phyloP scores from a whole-genome alignment of 768 basidiomycete species.

The Agaricus subrufescens region DNA sequence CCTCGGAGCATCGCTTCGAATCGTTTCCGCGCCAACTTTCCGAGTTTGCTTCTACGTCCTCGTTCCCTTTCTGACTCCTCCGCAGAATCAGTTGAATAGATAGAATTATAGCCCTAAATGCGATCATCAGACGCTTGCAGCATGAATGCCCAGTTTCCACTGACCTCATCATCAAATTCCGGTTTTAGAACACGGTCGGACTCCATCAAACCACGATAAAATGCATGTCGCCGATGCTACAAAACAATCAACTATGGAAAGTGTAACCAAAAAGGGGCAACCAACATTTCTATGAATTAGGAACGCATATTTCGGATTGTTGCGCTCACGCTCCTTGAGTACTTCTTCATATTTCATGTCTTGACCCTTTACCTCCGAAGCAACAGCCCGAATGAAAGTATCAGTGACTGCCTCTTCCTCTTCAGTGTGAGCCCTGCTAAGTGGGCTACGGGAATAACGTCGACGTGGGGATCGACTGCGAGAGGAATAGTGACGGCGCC shows the following conservation, averaged over 20 bases:
- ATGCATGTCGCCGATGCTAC: conserved; percentile 69
- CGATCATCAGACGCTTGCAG: not conserved
- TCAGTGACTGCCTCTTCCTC: conserved; percentile 75
- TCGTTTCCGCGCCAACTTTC: conserved; percentile 72
- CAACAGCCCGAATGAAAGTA: conserved; percentile 83
- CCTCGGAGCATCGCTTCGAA: conserved; percentile 91
- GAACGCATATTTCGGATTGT: conserved; percentile 82
- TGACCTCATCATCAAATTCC: conserved; percentile 80
- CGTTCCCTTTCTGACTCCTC: conserved; percentile 92
- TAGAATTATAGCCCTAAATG: conserved; percentile 74
- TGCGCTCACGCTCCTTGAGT: conserved; percentile 69
- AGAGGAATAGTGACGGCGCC: conserved; percentile 25
- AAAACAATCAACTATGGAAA: conserved; percentile 4
- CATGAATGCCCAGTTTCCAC: conserved; percentile 8
- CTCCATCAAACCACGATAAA: conserved; percentile 65
- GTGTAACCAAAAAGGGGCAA: conserved; percentile 3
- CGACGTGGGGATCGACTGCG: conserved; percentile 45
- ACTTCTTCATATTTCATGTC: conserved; percentile 72
- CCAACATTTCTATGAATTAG: conserved; percentile 54
- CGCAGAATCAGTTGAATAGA: conserved; percentile 89
- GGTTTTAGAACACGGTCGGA: conserved; percentile 49
- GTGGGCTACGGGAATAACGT: conserved; percentile 49
- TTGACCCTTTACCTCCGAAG: conserved; percentile 78
- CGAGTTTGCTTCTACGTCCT: conserved; percentile 69
- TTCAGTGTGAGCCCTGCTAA: conserved; percentile 34